Evolutionary conservation across 306 rosid genomes (phyloP).

Genomic region (Begonia loranthoides): DNA sequence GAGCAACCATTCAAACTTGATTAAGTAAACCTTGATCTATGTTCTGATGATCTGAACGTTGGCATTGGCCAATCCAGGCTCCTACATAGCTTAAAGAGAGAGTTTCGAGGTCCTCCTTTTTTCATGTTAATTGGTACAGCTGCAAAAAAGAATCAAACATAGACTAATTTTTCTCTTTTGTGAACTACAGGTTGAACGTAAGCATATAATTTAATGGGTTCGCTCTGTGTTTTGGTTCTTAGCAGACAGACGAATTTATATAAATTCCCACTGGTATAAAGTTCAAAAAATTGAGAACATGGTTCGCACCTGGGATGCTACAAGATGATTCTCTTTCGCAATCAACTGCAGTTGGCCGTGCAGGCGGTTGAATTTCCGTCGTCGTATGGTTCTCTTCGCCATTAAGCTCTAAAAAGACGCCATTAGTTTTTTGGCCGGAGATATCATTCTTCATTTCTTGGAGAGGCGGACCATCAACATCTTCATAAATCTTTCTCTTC

Average conservation of each 20-base stretch:
- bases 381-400: conserved; percentile 18
- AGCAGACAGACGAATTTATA: too few species aligned
- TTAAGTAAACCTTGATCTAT: conserved; percentile 40
- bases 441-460: conserved; percentile 9
- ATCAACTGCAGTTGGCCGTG: not conserved
- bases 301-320: too few species aligned
- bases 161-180: not conserved
- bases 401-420: conserved; percentile 8
- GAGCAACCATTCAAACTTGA: not conserved
- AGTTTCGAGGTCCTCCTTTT: conserved; percentile 81
- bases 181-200: too few species aligned
- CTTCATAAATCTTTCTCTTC: conserved; percentile 34
- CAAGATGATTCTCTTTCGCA: too few species aligned
- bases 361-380: conserved; percentile 13
- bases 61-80: conserved; percentile 76
- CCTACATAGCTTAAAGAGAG: conserved; percentile 55
- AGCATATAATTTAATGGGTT: too few species aligned
- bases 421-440: conserved; percentile 9
- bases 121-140: conserved; percentile 45
- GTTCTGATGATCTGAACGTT: conserved; percentile 33
- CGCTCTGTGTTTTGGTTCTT: too few species aligned
- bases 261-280: too few species aligned
- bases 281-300: too few species aligned
- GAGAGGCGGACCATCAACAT: conserved; percentile 12
- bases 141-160: conserved; percentile 9